Conservation (phyloP, 2,329 filamentous ascomycete species). For the Geosmithia putterillii region DNA sequence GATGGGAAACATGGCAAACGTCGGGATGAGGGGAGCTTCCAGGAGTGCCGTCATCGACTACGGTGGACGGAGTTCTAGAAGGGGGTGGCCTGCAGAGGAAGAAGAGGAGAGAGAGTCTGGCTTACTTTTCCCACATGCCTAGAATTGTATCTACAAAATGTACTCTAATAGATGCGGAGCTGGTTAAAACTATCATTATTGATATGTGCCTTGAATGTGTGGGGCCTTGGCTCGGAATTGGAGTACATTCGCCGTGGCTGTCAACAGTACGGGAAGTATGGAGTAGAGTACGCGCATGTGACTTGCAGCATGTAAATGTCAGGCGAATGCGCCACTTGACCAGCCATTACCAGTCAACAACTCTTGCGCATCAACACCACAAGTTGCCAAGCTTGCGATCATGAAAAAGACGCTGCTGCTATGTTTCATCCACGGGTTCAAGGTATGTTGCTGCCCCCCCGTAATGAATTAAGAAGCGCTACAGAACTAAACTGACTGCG, state of each 20-base stretch:
- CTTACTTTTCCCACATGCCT: neutral
- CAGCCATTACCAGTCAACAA: neutral
- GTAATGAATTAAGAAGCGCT: no score
- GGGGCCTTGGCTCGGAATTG: no score
- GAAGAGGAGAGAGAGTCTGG: neutral
- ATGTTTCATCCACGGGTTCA: constrained; percentile 84
- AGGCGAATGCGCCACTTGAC: neutral
- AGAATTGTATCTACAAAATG: constrained; percentile 10
- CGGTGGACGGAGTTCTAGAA: neutral
- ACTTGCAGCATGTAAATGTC: neutral
- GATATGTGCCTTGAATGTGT: neutral
- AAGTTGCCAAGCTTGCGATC: neutral
- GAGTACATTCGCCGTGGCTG: no score
- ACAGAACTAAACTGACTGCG: no score
- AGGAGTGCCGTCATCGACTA: no score
- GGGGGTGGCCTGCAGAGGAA: neutral
- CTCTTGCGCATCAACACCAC: neutral
- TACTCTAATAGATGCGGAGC: constrained; percentile 25
- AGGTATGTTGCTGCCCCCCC: constrained; percentile 32
- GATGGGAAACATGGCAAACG: neutral
- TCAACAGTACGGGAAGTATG: neutral
- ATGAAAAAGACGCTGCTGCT: constrained; percentile 66
- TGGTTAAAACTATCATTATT: neutral
- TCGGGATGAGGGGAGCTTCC: constrained; percentile 9
- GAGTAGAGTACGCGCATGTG: neutral